Base-by-base conservation (phyloP, 2,329 filamentous ascomycete species). In the Pleoardoris graminearum region DNA sequence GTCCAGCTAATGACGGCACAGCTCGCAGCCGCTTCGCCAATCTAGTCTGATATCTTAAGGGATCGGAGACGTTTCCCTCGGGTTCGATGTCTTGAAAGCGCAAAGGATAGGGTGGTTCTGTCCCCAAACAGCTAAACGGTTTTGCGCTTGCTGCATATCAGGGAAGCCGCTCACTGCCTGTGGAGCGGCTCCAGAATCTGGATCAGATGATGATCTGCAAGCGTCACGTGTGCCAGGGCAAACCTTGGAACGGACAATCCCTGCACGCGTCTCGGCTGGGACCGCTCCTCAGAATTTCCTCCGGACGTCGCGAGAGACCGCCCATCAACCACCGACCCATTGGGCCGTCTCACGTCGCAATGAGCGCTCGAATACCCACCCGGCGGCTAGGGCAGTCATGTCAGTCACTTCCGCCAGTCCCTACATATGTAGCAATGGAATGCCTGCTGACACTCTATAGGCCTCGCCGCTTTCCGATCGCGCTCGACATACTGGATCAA, bases 341-440 rank as follows among this genome's bases (percentile, higher is more conserved):
- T 62, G 68, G 36, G 54, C 51, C 39, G 48, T 42, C 48, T 51
- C 58, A 54, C 63, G 65, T 65, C 66, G 48, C 59, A 68, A 91
- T 90, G 87, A 89, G 80, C 75, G 74, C 87, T 65, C 81, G 82
- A 72, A 76, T 85, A 68, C 84, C 86, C 62, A 79, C 84, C 65
- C 77, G 84, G 77, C 82, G 82, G 76, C 76, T 87, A 63, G 77
- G 81, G 50, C 77, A 79, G 67, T 78, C 80, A 70, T 83, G 87
- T 90, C 80, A 51, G 79, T 53, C 35, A 7, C 30, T 37, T 21
- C 30, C 16, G 22, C 27, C 3, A 38, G 14, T 27, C 27, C 10
- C 25, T n/a, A n/a, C n/a, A n/a, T n/a, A 29, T 21, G 17, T 10
- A n/a, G 4, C 8, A 14, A 30, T 25, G 8, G 11, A 14, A 10